These are phyloP conservation scores for Tilletia indica DNA, from an alignment of 1,284 basidiomycete genomes.

Conservation along the genomic window DNA sequence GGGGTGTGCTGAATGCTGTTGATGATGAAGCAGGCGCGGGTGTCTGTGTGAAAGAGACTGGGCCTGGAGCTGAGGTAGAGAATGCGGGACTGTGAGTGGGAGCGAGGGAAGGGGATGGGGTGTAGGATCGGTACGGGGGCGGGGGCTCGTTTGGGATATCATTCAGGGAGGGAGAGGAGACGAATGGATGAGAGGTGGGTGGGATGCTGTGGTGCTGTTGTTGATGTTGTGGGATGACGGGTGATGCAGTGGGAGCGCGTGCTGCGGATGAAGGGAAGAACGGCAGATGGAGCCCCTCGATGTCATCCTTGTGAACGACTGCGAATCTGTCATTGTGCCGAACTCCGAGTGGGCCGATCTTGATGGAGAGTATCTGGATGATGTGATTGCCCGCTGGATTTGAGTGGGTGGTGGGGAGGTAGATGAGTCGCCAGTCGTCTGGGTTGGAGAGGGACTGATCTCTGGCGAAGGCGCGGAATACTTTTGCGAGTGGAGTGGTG, in stretches of 20 bases:
- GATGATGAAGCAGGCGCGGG: no score
- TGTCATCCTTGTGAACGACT: neutral
- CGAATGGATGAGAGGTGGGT: neutral
- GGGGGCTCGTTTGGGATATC: no score
- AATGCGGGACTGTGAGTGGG: no score
- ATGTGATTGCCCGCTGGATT: neutral
- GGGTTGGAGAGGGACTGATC: neutral
- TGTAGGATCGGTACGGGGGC: no score
- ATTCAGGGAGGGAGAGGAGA: neutral
- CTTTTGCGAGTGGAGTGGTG: neutral
- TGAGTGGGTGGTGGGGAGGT: neutral
- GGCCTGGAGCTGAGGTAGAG: no score
- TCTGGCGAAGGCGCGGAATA: conserved; percentile 1
- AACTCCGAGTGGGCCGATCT: neutral
- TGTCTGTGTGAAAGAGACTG: no score
- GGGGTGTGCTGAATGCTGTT: no score
- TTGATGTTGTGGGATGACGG: neutral
- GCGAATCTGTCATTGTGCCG: neutral
- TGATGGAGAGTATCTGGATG: neutral
- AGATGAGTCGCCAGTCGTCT: conserved; percentile 2
- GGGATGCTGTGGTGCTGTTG: neutral
- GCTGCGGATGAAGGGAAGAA: neutral
- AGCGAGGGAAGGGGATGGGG: no score
- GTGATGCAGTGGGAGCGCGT: neutral
- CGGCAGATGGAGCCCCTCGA: no score